Evolutionary conservation across 2,329 filamentous ascomycete genomes (phyloP), one percentile per base, ranked within the genome.

Genomic region (Botrytis aclada): DNA sequence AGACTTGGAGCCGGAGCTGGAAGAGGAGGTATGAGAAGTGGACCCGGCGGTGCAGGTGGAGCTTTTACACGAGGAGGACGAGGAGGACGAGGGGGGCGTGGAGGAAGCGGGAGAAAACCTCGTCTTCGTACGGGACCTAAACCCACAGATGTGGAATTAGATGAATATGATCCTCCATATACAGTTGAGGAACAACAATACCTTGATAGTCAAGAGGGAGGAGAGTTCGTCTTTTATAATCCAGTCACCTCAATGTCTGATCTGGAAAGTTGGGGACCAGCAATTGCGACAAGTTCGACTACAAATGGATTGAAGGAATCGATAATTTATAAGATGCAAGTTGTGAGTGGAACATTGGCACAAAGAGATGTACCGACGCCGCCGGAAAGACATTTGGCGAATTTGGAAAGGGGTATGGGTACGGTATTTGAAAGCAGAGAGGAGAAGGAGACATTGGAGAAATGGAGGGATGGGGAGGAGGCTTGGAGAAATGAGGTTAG

Each of bases 361-460:
- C 71, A 54, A 72, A 72, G 18, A 56, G 72, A 71, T 43, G 58
- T 74, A 16, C 73, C 73, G 37, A 65, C 70, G 43, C 71, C 70
- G 66, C 74, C 74, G 29, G 56, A 66, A 37, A 62, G 73, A 39
- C 78, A 78, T 74, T 51, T 77, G 22, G 56, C 67, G 32, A 77
- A 74, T 51, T 70, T 80, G 18, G 69, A 73, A 16, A 39, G 72
- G 43, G 77, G 77, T 0, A 61, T 71, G 51, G 79, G 78, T 2
- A 76, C 77, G 16, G 70, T 80, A 29, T 80, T 79, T 72, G 77
- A 78, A 70, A 77, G 73, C 74, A 64, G n/a, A 12, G 76, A 78
- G 47, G 75, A 78, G 67, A 73, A 70, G 60, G 72, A 71, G 47
- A 22, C 20, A 16, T 41, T 73, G 20, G 56, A 71, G 62, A 69